A percentile compares a stretch with the other conserved stretches of the same genome.
Conservation (phyloP, 140 eudicot species). For the Ambrosia hybrid region DNA sequence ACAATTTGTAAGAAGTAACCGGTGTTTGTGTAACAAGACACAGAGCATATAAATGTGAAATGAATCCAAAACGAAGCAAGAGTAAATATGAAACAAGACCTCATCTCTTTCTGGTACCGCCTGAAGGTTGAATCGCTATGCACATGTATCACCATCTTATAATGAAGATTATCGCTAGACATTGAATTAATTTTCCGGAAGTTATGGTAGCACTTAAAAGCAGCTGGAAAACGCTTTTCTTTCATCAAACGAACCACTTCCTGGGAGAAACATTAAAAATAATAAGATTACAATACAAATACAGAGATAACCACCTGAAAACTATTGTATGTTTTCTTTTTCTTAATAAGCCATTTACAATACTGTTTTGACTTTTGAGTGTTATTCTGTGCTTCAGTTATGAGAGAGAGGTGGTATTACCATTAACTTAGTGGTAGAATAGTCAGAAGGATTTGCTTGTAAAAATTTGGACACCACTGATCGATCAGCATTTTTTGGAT, state of each 20-base stretch:
- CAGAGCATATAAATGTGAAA: background rate
- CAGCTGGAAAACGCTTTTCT: constrained; percentile 76
- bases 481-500: constrained; percentile 63
- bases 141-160: constrained; percentile 93
- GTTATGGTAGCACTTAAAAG: constrained; percentile 81
- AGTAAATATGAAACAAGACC: constrained; percentile 33
- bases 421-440: constrained; percentile 75
- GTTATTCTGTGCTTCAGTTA: no score
- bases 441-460: constrained; percentile 79
- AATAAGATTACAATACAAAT: no score
- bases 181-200: constrained; percentile 57
- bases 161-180: constrained; percentile 61
- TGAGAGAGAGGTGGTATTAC: no score
- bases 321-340: no score
- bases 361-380: no score
- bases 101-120: constrained; percentile 93
- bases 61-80: background rate
- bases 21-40: constrained; percentile 21
- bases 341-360: no score
- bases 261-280: no score
- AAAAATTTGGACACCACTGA: constrained; percentile 74
- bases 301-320: no score
- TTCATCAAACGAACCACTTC: constrained; percentile 87
- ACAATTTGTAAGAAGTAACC: no score
- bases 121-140: constrained; percentile 73